These are phyloP conservation scores for Tetrapisispora pingtungensis DNA, from an alignment of 805 yeast species.

Conservation along the genomic window DNA sequence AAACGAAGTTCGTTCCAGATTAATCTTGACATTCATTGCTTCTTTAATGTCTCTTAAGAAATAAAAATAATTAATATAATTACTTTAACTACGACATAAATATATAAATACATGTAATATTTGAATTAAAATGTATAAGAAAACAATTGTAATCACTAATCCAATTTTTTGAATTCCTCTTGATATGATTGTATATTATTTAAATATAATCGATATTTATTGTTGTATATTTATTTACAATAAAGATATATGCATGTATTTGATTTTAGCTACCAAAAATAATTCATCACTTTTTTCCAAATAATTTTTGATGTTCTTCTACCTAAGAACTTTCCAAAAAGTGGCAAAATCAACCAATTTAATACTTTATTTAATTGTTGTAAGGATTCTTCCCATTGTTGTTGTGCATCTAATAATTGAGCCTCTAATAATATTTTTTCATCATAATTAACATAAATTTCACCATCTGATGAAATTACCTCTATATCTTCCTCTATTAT, in stretches of 20 bases:
- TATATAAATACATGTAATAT: not conserved
- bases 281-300: slow-evolving; percentile 22
- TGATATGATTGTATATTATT: too few relatives aligned
- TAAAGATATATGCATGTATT: too few relatives aligned
- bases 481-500: slow-evolving; percentile 1
- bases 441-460: slow-evolving; percentile 15
- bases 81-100: too few relatives aligned
- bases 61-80: slow-evolving; percentile 2
- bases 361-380: slow-evolving; percentile 49
- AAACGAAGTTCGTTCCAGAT: slow-evolving; percentile 87
- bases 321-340: slow-evolving; percentile 59
- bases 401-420: slow-evolving; percentile 40
- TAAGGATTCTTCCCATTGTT: slow-evolving; percentile 66
- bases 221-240: too few relatives aligned
- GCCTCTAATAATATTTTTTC: slow-evolving; percentile 5
- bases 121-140: not conserved
- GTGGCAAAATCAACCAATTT: slow-evolving; percentile 51
- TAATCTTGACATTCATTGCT: slow-evolving; percentile 89
- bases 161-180: too few relatives aligned
- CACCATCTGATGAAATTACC: slow-evolving; percentile 4
- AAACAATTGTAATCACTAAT: too few relatives aligned
- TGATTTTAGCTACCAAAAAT: slow-evolving; percentile 12
- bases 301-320: slow-evolving; percentile 40
- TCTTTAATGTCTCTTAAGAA: slow-evolving; percentile 71
- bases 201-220: too few relatives aligned